phyloP scores from a whole-genome alignment of 2,329 filamentous ascomycete genomes.

The Penicillium paneum region DNA sequence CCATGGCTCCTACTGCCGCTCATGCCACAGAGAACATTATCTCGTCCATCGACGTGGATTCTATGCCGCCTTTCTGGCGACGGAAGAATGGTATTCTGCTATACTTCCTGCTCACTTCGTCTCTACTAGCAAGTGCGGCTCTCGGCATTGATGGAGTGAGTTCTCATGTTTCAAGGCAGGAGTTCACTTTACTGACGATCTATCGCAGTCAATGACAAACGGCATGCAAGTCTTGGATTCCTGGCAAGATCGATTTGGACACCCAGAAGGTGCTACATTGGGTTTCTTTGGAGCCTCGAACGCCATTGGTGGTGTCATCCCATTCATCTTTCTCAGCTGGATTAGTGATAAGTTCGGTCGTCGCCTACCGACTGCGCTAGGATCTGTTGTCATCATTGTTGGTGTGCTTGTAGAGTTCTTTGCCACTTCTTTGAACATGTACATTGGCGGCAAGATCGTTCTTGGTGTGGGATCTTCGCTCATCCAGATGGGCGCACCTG shows the following conservation, averaged over 20 bases:
- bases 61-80: constrained; percentile 21
- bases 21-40: constrained; percentile 22
- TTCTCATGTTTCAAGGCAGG: neutral
- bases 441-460: constrained; percentile 25
- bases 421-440: constrained; percentile 25
- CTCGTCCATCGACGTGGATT: constrained; percentile 21
- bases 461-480: constrained; percentile 24
- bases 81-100: constrained; percentile 44
- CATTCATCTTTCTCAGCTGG: constrained; percentile 23
- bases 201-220: constrained; percentile 47
- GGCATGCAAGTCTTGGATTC: constrained; percentile 45
- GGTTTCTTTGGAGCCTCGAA: constrained; percentile 25
- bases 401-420: constrained; percentile 30
- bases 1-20: constrained; percentile 26
- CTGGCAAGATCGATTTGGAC: constrained; percentile 39
- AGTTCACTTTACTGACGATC: constrained; percentile 17
- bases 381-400: constrained; percentile 35
- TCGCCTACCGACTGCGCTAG: constrained; percentile 24
- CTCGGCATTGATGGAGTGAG: constrained; percentile 45
- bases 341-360: constrained; percentile 25
- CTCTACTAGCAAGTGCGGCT: constrained; percentile 43
- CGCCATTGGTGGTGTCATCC: constrained; percentile 23
- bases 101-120: constrained; percentile 46
- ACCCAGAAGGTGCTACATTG: constrained; percentile 22
- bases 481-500: constrained; percentile 44